Conservation (phyloP, 805 yeast species). For the Suhomyces canberraensis region DNA sequence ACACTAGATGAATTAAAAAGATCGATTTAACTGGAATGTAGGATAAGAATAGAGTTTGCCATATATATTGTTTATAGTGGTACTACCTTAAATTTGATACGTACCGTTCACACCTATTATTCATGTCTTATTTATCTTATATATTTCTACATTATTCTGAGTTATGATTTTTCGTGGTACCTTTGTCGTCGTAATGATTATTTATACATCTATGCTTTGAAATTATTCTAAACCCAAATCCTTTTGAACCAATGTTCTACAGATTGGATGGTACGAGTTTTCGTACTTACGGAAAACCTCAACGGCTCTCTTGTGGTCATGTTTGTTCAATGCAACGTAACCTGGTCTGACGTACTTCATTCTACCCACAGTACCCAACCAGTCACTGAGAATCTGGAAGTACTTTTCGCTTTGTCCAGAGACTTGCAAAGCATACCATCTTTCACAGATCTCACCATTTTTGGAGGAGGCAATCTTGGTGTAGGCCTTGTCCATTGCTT, state of each 20-base stretch:
- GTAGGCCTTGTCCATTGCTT: conserved; percentile 34
- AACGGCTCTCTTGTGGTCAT: conserved; percentile 28
- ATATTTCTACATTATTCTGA: too few species aligned
- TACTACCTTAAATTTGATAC: too few species aligned
- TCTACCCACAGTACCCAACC: conserved; percentile 36
- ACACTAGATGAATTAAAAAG: too few species aligned
- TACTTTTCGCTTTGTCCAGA: conserved; percentile 45
- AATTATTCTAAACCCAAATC: conserved; percentile 52
- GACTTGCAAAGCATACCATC: conserved; percentile 71
- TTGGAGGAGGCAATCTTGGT: conserved; percentile 45
- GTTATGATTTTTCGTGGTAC: too few species aligned
- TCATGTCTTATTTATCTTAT: too few species aligned
- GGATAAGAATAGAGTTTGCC: too few species aligned
- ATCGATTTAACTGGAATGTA: too few species aligned
- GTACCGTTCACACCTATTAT: too few species aligned
- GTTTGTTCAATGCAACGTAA: conserved; percentile 19
- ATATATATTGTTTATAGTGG: too few species aligned
- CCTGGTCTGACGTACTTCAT: conserved; percentile 39
- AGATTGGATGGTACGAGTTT: conserved; percentile 31
- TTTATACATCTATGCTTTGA: background rate
- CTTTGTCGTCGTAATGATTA: too few species aligned
- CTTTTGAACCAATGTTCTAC: conserved; percentile 65
- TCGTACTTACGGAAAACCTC: conserved; percentile 20
- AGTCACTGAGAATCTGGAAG: conserved; percentile 56
- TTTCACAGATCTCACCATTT: conserved; percentile 78